Evolutionary conservation across 805 yeast species (phyloP), one percentile per base, ranked within the genome.

Genomic region (Sungouiozyma ichnusensis): DNA sequence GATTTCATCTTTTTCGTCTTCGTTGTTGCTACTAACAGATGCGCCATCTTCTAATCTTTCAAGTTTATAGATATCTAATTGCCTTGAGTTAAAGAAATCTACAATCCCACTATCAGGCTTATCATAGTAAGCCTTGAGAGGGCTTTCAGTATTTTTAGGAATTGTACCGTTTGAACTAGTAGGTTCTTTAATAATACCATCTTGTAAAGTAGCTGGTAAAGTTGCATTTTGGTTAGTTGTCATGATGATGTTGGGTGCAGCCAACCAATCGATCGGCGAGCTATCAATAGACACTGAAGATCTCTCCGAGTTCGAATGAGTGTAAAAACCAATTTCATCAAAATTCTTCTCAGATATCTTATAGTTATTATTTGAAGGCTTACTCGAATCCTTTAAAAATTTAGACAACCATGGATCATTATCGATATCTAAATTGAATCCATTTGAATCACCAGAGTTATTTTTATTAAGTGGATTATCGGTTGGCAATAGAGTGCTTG

Each of bases 51-150:
- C 29, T 24, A 24, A 24, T 11, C 29, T 24, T 24, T 24, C 29
- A 24, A 35, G 35, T 31, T 39, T 40, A 76, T 48, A 79, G 62
- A 54, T 78, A 54, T 79, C 85, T 37, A 74, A 65, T 57, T 81
- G 88, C 48, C 86, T 67, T 1, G 77, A 67, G 51, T 79, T 72
- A 58, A 81, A 81, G 33, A 79, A 64, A 15, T 72, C 71, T 6
- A 81, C 71, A 11, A 81, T 71, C 43, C 79, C 81, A 31, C 41
- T 29, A 33, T 55, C 69, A 39, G 46, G 14, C 16, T 36, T 33
- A 34, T 32, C 32, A 16, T 35, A 31, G 31, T 14, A 19, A 9
- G 8, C 20, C 16, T 36, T 2, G 27, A 16, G 2, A 27, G 16
- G 18, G 27, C n/a, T 27, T 33, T 33, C 16, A 15, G 38, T 35